Base-by-base conservation (phyloP, 192 early-diverging fungal genomes). In the Rhizophagus clarus region DNA sequence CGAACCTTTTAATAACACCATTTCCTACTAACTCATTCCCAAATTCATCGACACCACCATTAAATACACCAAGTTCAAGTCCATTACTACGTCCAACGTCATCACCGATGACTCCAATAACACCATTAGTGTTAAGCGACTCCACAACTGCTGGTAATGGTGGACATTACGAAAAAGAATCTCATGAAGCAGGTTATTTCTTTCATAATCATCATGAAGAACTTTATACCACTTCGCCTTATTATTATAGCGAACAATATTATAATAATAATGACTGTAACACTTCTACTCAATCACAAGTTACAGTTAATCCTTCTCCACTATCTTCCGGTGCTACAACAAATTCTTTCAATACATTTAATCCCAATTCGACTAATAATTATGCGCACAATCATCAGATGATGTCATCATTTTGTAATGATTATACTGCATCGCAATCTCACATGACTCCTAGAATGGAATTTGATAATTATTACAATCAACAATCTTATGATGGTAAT, bases 41-140 rank as follows among this genome's bases (percentile, higher is more conserved):
- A 31, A 31, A 26, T 67, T 32, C 64, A 31, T 67, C 64, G 12
- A 26, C 26, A 67, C 28, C 64, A 7, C n/a, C 42, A 12, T 15
- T 47, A 20, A 37, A 73, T 73, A 73, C 71, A 5, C 73, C 73
- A 61, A 40, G 70, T 37, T 34, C 70, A 47, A 72, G 70, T 40
- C 70, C 70, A 24, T 34, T 29, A 31, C 73, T 74, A 14, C 49
- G 73, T 15, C 73, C 73, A 49, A 74, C 45, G 20, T 49, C 73
- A 12, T 60, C 42, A 51, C 49, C 73, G 20, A 60, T 74, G 56
- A 74, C 73, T 26, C 73, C 73, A 74, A 74, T 74, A 61, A 74
- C 73, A 60, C 73, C 73, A 12, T 22, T 74, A 20, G 73, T 24
- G 24, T 22, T 74, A 28, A 29, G 26, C n/a, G 49, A 61, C 20